Conservation (phyloP, 768 basidiomycete species). For the Xerocomus brunneocitrinus region DNA sequence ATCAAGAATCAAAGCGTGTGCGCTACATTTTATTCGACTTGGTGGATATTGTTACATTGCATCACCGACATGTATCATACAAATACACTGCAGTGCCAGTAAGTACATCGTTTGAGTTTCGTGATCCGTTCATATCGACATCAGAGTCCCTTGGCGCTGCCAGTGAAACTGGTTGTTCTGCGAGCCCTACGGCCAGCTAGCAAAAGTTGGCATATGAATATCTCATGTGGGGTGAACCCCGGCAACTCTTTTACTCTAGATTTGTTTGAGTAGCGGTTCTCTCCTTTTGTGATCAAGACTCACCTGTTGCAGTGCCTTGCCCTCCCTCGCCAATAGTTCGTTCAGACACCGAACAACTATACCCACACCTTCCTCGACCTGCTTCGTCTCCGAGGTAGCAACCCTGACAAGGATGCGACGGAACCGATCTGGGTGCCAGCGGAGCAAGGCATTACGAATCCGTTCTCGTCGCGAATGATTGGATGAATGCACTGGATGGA, state of each 20-base stretch:
- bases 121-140: slow-evolving; percentile 6
- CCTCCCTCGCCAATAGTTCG: slow-evolving; percentile 49
- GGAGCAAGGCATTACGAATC: slow-evolving; percentile 58
- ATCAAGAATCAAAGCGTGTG: not conserved
- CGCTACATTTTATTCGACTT: slow-evolving; percentile 9
- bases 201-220: not conserved
- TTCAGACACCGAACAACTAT: slow-evolving; percentile 64
- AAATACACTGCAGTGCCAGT: slow-evolving; percentile 7
- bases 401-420: slow-evolving; percentile 52
- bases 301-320: slow-evolving; percentile 16
- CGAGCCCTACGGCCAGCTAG: slow-evolving; percentile 1
- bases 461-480: slow-evolving; percentile 58
- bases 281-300: slow-evolving; percentile 4
- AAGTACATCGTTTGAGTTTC: slow-evolving; percentile 7
- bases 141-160: slow-evolving; percentile 12
- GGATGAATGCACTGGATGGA: slow-evolving; percentile 61
- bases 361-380: slow-evolving; percentile 61
- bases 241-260: slow-evolving; percentile 16
- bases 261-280: not conserved
- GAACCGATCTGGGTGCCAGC: slow-evolving; percentile 84
- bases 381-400: slow-evolving; percentile 43
- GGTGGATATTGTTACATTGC: slow-evolving; percentile 1
- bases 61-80: slow-evolving; percentile 19
- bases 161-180: slow-evolving; percentile 10
- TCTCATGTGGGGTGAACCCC: not conserved